Evolutionary conservation across 805 yeast species (phyloP).

Genomic region (Candida hungchunana): DNA sequence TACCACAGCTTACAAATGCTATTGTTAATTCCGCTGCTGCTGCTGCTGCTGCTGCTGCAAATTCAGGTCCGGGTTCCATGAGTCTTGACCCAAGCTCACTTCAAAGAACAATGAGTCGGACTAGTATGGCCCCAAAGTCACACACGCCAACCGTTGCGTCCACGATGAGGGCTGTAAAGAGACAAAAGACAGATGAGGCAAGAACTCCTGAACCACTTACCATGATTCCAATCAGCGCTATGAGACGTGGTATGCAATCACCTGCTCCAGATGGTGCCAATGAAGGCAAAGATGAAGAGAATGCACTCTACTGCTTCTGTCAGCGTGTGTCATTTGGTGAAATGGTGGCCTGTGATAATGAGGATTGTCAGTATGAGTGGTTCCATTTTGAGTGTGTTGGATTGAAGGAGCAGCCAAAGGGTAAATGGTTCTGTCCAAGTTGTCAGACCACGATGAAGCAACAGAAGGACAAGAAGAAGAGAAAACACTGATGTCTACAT

Average conservation of each 20-base stretch:
- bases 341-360: slow-evolving; percentile 95
- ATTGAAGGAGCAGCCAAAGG: slow-evolving; percentile 80
- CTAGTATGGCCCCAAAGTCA: slow-evolving; percentile 7
- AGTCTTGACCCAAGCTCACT: slow-evolving; percentile 1
- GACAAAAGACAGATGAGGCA: slow-evolving; percentile 21
- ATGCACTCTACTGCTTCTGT: slow-evolving; percentile 81
- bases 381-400: slow-evolving; percentile 96
- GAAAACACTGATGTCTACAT: slow-evolving; percentile 12
- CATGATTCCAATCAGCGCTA: slow-evolving; percentile 1
- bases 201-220: slow-evolving; percentile 18
- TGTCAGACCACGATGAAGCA: slow-evolving; percentile 45
- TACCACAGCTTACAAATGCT: slow-evolving; percentile 4
- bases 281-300: slow-evolving; percentile 52
- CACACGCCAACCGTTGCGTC: slow-evolving; percentile 13
- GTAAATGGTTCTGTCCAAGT: slow-evolving; percentile 92
- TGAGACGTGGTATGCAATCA: background rate
- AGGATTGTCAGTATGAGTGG: slow-evolving; percentile 88
- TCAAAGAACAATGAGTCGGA: slow-evolving; percentile 11
- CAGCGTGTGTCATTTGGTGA: slow-evolving; percentile 92
- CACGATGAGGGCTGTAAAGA: slow-evolving; percentile 16
- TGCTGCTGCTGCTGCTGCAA: slow-evolving; percentile 8
- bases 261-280: slow-evolving; percentile 9
- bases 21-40: slow-evolving; percentile 12
- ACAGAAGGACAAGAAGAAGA: slow-evolving; percentile 25
- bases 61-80: too few species aligned